phyloP scores from a whole-genome alignment of 2,329 filamentous ascomycete genomes.

The Verticillium nubilum region DNA sequence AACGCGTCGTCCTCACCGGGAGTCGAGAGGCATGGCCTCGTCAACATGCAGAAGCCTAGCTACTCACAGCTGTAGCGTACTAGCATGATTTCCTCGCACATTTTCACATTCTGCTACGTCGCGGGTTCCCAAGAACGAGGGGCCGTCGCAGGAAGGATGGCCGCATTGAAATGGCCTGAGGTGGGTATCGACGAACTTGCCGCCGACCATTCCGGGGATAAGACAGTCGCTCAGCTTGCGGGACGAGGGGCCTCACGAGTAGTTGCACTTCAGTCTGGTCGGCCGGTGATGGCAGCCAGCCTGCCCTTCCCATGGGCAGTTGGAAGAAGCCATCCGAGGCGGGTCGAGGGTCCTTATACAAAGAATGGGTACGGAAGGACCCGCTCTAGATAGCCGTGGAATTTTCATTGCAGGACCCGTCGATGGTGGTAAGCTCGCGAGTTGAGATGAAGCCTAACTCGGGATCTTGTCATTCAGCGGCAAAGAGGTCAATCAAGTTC shows the following conservation, averaged over 20 bases:
- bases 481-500: too few species aligned
- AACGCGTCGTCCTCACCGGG: too few species aligned
- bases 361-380: slow-evolving; percentile 57
- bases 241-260: slow-evolving; percentile 65
- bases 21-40: too few species aligned
- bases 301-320: too few species aligned
- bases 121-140: slow-evolving; percentile 92
- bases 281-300: slow-evolving; percentile 77
- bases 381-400: slow-evolving; percentile 48
- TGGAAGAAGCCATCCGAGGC: slow-evolving; percentile 78
- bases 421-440: neutral
- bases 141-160: slow-evolving; percentile 72
- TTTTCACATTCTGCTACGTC: too few species aligned
- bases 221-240: neutral
- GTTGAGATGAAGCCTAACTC: neutral
- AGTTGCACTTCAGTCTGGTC: slow-evolving; percentile 97
- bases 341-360: slow-evolving; percentile 64
- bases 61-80: too few species aligned
- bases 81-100: too few species aligned
- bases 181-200: slow-evolving; percentile 96
- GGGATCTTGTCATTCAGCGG: too few species aligned
- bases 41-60: too few species aligned
- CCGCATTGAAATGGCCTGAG: slow-evolving; percentile 96
- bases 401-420: slow-evolving; percentile 32
- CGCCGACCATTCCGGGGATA: slow-evolving; percentile 31